Evolutionary conservation across 1,284 basidiomycete genomes (phyloP), one percentile per base, ranked within the genome.

Genomic region (Bjerkandera adusta): DNA sequence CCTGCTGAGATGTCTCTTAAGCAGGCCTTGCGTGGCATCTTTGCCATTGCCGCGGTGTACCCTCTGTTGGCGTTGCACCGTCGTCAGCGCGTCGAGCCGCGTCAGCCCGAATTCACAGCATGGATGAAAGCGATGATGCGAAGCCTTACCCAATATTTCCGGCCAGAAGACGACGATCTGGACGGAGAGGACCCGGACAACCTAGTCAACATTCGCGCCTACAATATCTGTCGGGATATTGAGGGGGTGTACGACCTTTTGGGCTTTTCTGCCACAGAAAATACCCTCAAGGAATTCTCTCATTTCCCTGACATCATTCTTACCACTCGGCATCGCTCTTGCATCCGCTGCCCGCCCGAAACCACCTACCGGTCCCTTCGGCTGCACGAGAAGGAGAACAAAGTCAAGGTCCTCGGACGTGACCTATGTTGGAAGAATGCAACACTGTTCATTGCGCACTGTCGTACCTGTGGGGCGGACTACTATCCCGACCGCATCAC

Each of bases 401-500:
- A 27, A 10, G 32, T 41, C n/a, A 18, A 7, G 15, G 30, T 47
- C 2, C 21, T 47, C 20, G 30, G 26, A 45, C 5, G 22, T 4
- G 25, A 24, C 37, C 29, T 47, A 3, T 11, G 12, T 2, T 33
- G 24, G 37, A 11, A 6, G 3, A 11, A 18, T 5, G 45, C 35
- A 11, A 18, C 20, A 4, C 29, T 47, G 4, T 4, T 35, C n/a
- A 32, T 41, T 6, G 38, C 30, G 3, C 27, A 41, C 18, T 47
- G 45, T 33, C 21, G 15, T 25, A 16, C 30, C 11, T 47, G 45
- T 35, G 22, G 24, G 7, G 32, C 45, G 12, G 30, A 34, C 21
- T 41, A 41, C 18, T 47, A 47, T 41, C 45, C 45, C n/a, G 38
- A 47, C 45, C 38, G 39, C 5, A 35, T 47, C 18, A 41, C 41